These are phyloP conservation scores for Rubroboletus satanas DNA, from an alignment of 768 basidiomycete species.

Conservation along the genomic window DNA sequence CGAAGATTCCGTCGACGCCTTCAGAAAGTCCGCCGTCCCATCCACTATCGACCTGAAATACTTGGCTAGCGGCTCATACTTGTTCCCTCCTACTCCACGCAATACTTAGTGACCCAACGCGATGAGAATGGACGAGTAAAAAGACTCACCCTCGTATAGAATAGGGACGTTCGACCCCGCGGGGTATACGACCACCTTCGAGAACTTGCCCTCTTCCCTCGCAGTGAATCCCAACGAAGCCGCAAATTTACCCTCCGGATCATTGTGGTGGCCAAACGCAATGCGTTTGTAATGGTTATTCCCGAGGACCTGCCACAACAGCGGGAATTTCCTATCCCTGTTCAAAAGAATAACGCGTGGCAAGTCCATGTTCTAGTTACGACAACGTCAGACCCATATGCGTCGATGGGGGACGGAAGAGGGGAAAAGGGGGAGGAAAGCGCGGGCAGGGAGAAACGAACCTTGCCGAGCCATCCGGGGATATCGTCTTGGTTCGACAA, in stretches of 20 bases:
- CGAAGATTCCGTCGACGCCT: conserved; percentile 37
- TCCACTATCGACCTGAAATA: conserved; percentile 71
- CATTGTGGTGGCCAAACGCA: conserved; percentile 59
- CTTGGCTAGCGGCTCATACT: conserved; percentile 69
- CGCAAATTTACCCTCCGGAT: conserved; percentile 60
- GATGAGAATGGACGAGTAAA: background rate
- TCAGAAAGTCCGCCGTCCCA: conserved; percentile 56
- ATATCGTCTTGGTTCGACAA: conserved; percentile 56
- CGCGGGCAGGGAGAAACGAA: conserved; percentile 28
- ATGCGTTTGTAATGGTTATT: conserved; percentile 67
- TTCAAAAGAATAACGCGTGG: conserved; percentile 66
- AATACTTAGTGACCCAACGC: background rate
- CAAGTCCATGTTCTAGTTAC: conserved; percentile 36
- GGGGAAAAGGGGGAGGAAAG: background rate
- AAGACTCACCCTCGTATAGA: conserved; percentile 61
- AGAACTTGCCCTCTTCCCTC: conserved; percentile 45
- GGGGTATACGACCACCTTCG: conserved; percentile 72
- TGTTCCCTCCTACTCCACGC: conserved; percentile 51
- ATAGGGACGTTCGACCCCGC: conserved; percentile 52
- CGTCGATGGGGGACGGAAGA: background rate
- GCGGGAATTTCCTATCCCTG: conserved; percentile 70
- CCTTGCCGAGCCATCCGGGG: conserved; percentile 64
- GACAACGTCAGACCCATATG: background rate
- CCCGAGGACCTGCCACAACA: conserved; percentile 76
- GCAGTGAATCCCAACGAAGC: conserved; percentile 56